Evolutionary conservation across 139 green algal species (phyloP), one percentile per base, ranked within the genome.

Genomic region (Chlamydomonas sphaeroides): DNA sequence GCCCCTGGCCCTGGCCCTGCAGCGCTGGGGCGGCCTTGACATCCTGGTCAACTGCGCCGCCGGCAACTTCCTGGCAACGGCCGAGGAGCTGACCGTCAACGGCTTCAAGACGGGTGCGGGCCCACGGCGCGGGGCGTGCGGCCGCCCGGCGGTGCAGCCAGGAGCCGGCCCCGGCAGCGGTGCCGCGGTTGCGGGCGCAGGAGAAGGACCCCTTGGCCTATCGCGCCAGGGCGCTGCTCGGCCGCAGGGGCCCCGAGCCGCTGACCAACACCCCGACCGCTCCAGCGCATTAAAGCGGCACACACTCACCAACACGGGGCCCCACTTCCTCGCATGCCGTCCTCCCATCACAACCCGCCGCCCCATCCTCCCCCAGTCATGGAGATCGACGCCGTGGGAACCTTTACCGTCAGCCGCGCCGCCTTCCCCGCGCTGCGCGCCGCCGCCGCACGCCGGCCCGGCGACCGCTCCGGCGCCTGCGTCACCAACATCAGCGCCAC

Each of bases 401-500:
- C 94, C 1, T 99, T 99, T 91, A 96, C 91, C 81, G 95, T 95
- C 89, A 92, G 84, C 84, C 68, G 92, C 1, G 96, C 95, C 14
- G 94, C 95, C 10, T 84, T 83, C 45, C 65, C 73, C 8, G 53
- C 74, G 8, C 82, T 87, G 30, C 36, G 53, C 30, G 8, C 7
- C 0, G 68, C 82, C 14, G 7, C 26, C 56, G 23, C 28, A 10
- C 23, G 68, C 33, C 30, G 11, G 36, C 59, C n/a, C n/a, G 33
- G 63, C 61, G 77, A 72, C 11, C 45, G 45, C 11, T 53, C 45
- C 11, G 45, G 45, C 45, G 56, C 56, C 56, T 32, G 20, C 70
- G 94, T 99, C 81, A 90, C 98, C 71, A 99, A 98, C 93, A 99
- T 99, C 88, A 96, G 89, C 70, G 94, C 94, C 61, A 99, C 96